Percentiles rank a stretch among this genome's conserved stretches.
These are phyloP conservation scores for Polysphondylium violaceum DNA, from an alignment of 78 protist genomes.

Conservation along the genomic window DNA sequence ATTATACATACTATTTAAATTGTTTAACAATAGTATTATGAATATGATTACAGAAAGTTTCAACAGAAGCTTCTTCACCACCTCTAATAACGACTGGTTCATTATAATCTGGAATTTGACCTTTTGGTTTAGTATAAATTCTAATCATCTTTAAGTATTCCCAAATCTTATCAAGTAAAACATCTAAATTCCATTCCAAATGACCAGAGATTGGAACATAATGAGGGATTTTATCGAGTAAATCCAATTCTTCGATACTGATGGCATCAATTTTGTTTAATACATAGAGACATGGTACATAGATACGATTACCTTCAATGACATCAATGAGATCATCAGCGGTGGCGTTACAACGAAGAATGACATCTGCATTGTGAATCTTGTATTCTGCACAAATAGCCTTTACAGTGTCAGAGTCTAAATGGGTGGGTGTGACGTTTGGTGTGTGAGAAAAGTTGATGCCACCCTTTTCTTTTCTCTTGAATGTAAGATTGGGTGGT, in stretches of 20 bases:
- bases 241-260: constrained; percentile 94
- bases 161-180: constrained; percentile 95
- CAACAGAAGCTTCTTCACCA: constrained; percentile 75
- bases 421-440: constrained; percentile 65
- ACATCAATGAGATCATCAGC: constrained; percentile 99
- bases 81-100: constrained; percentile 97
- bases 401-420: constrained; percentile 88
- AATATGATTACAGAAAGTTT: constrained; percentile 94
- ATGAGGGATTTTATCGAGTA: constrained; percentile 83
- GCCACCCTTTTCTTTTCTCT: constrained; percentile 98
- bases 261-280: constrained; percentile 99
- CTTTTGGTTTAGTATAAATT: constrained; percentile 99
- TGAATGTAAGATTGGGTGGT: constrained; percentile 96
- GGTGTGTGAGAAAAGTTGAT: constrained; percentile 87
- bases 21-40: constrained; percentile 92
- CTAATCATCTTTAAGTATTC: constrained; percentile 95
- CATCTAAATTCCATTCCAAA: constrained; percentile 98
- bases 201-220: constrained; percentile 85
- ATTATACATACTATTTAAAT: constrained; percentile 92
- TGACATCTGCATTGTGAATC: constrained; percentile 96
- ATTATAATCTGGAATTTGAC: constrained; percentile 98
- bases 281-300: constrained; percentile 97
- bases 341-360: constrained; percentile 89
- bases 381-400: constrained; percentile 92
- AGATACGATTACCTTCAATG: constrained; percentile 97